A percentile compares a stretch with the other conserved stretches of the same genome.
These are phyloP conservation scores for Ganoderma resinaceum DNA, from an alignment of 1,284 basidiomycete genomes.

Conservation along the genomic window DNA sequence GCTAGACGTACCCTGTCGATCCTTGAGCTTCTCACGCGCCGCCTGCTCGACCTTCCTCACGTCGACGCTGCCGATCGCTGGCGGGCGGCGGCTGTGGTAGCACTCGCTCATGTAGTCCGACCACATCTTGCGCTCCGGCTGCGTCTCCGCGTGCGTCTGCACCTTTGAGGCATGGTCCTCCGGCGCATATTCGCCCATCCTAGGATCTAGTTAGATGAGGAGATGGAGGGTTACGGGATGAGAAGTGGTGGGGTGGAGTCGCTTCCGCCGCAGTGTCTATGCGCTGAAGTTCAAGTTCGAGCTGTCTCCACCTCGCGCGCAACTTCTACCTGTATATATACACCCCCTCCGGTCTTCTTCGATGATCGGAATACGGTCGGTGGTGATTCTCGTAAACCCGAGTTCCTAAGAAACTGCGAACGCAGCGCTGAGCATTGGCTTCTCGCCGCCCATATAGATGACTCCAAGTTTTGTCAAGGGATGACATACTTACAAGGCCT, in stretches of 20 bases:
- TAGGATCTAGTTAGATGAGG: background rate
- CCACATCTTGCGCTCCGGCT: constrained; percentile 29
- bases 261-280: background rate
- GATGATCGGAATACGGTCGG: background rate
- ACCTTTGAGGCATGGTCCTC: background rate
- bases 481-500: too few species aligned
- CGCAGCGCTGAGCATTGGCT: background rate
- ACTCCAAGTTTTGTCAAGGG: too few species aligned
- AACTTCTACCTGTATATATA: background rate
- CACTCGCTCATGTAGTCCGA: constrained; percentile 37
- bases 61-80: constrained; percentile 47
- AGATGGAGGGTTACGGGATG: background rate
- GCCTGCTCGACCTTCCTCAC: constrained; percentile 50
- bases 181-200: background rate
- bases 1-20: constrained; percentile 4
- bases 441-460: background rate
- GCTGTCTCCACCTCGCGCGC: background rate
- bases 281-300: background rate
- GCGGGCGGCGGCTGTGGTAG: constrained; percentile 37
- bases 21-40: constrained; percentile 43
- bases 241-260: background rate
- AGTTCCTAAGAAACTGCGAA: background rate
- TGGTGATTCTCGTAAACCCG: background rate
- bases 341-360: background rate
- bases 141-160: background rate